phyloP scores from a whole-genome alignment of 2,329 filamentous ascomycete genomes.

The Pleoardoris graminearum region DNA sequence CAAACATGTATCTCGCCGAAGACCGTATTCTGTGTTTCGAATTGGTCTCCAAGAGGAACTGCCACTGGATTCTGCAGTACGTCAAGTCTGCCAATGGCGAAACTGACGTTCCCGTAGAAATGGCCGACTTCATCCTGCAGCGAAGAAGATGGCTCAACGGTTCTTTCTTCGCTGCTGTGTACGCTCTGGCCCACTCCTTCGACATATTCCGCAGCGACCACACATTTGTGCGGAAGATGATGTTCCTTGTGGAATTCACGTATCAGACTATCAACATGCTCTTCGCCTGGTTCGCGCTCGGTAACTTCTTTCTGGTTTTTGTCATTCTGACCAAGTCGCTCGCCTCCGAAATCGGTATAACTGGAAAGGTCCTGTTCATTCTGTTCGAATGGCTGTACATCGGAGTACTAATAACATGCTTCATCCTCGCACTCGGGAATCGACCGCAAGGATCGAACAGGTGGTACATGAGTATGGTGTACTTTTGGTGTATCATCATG shows the following conservation, averaged over 20 bases:
- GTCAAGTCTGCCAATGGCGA: conserved; percentile 97
- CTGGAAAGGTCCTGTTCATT: conserved; percentile 79
- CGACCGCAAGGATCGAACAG: conserved; percentile 90
- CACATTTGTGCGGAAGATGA: conserved; percentile 81
- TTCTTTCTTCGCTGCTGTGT: conserved; percentile 96
- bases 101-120: conserved; percentile 92
- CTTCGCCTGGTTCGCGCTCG: conserved; percentile 97
- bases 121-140: conserved; percentile 93
- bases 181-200: conserved; percentile 92
- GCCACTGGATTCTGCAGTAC: conserved; percentile 96
- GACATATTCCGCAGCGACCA: conserved; percentile 95
- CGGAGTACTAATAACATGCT: conserved; percentile 87
- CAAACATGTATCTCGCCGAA: conserved; percentile 99
- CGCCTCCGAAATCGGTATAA: conserved; percentile 73
- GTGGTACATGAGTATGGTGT: conserved; percentile 96
- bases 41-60: conserved; percentile 94
- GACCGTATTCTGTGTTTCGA: conserved; percentile 99
- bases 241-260: conserved; percentile 88
- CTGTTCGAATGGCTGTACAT: conserved; percentile 97
- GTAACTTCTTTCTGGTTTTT: conserved; percentile 99
- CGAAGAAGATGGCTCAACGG: conserved; percentile 97
- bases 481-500: conserved; percentile 98
- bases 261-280: conserved; percentile 97
- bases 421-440: conserved; percentile 92
- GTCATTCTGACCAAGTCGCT: conserved; percentile 91